Conservation (phyloP, 2,329 filamentous ascomycete species). For the Malbranchea cinnamomea region DNA sequence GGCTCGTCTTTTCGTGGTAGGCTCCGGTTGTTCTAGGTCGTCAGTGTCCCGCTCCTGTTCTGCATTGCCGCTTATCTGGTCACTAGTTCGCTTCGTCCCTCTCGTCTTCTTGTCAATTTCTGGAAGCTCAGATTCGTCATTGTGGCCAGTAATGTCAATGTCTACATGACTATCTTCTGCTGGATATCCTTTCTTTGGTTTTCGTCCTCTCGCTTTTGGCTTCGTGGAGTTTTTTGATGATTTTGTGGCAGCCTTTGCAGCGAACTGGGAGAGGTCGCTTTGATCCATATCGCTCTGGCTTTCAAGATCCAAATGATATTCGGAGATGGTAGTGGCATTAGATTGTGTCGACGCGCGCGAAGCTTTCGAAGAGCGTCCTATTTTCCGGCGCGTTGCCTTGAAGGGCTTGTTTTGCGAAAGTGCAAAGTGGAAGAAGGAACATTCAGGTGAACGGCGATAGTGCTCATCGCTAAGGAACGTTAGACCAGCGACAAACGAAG, state of each 20-base stretch:
- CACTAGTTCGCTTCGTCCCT: constrained; percentile 50
- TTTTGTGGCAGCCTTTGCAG: constrained; percentile 39
- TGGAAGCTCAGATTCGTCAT: background rate
- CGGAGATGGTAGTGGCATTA: constrained; percentile 27
- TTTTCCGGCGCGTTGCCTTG: constrained; percentile 41
- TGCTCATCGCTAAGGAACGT: constrained; percentile 58
- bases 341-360: constrained; percentile 48
- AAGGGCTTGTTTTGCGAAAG: constrained; percentile 42
- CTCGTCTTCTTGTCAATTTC: constrained; percentile 18
- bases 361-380: constrained; percentile 50
- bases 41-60: constrained; percentile 9
- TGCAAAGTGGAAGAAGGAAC: constrained; percentile 66
- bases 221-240: constrained; percentile 29
- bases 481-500: constrained; percentile 10
- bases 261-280: constrained; percentile 37
- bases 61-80: constrained; percentile 31
- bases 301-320: constrained; percentile 28
- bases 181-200: constrained; percentile 24
- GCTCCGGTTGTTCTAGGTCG: constrained; percentile 17
- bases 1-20: constrained; percentile 44
- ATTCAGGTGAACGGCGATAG: constrained; percentile 59
- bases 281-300: constrained; percentile 40
- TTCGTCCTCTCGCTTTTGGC: constrained; percentile 21
- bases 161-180: constrained; percentile 28
- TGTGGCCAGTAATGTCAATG: constrained; percentile 1